Conservation (phyloP, 78 protist genomes). For the slime mould (Dictyostelium discoideum) region dicty_2.7 NC_007089.4:4359501-4360000, state of each 20-base stretch:
- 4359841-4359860: constrained; percentile 63
- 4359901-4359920: background rate
- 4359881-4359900: background rate
- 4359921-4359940: background rate
- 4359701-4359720: constrained; percentile 22
- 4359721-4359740: constrained; percentile 37
- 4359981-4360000: background rate
- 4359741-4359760: constrained; percentile 53
- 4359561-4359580: no score
- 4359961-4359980: constrained; percentile 20
- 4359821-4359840: constrained; percentile 75
- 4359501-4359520: no score
- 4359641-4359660: constrained; percentile 67
- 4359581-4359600: no score
- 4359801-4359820: constrained; percentile 64
- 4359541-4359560: no score
- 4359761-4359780: constrained; percentile 69
- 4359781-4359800: constrained; percentile 77
- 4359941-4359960: constrained; percentile 7
- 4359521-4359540: no score
- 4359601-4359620: no score
- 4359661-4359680: background rate
- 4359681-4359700: constrained; percentile 28
- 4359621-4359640: no score
- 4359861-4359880: background rate